Conservation (phyloP, 169 alveolate species). For the Eimeria brunetti region DNA sequence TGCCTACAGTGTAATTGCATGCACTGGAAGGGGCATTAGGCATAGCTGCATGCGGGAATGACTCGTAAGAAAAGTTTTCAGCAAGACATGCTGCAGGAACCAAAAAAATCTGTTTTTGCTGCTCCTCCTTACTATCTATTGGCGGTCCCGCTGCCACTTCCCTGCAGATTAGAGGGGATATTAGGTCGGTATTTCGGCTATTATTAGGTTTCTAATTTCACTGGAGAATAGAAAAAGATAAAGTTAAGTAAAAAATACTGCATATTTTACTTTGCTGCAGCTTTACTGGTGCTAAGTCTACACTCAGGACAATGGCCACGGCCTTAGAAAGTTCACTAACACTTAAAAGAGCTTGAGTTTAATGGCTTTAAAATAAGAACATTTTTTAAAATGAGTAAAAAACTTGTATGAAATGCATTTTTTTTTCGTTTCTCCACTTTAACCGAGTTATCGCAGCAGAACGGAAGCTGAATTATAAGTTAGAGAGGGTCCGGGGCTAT, state of each 20-base stretch:
- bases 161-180: neutral
- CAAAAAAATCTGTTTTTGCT: neutral
- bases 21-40: neutral
- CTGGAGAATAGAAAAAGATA: too few species aligned
- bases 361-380: too few species aligned
- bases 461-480: neutral
- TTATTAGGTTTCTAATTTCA: too few species aligned
- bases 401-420: neutral
- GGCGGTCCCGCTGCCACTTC: too few species aligned
- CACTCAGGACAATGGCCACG: too few species aligned
- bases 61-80: too few species aligned
- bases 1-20: neutral
- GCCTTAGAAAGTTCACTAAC: too few species aligned
- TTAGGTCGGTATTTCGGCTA: too few species aligned
- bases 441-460: neutral
- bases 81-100: neutral
- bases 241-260: too few species aligned
- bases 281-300: too few species aligned
- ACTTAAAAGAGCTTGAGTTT: too few species aligned
- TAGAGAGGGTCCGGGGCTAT: neutral
- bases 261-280: neutral
- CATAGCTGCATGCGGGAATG: neutral
- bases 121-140: neutral
- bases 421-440: neutral
- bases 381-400: neutral